Conservation (phyloP, 2,329 filamentous ascomycete species). For the Pestalotiopsis sp. region DNA sequence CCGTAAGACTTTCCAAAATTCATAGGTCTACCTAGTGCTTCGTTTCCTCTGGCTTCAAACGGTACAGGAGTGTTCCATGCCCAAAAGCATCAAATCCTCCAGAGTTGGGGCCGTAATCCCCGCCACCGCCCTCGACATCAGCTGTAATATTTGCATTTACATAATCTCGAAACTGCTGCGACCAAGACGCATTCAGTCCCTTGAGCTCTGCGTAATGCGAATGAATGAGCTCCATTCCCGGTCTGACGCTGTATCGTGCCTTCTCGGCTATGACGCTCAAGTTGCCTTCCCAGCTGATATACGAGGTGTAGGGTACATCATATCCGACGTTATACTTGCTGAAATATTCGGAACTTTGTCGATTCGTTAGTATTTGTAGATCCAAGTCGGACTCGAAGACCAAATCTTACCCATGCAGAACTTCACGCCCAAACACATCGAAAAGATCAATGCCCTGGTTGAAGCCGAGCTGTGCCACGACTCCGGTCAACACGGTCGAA, state of each 20-base stretch:
- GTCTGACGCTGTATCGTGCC: slow-evolving; percentile 36
- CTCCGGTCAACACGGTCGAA: slow-evolving; percentile 41
- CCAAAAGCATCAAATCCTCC: slow-evolving; percentile 44
- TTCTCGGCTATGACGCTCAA: slow-evolving; percentile 35
- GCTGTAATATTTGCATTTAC: slow-evolving; percentile 29
- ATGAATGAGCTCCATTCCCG: slow-evolving; percentile 42
- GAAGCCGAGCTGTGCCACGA: slow-evolving; percentile 42
- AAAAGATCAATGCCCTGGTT: slow-evolving; percentile 47
- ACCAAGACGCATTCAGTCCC: slow-evolving; percentile 38
- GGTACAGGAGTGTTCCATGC: slow-evolving; percentile 32
- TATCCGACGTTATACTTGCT: slow-evolving; percentile 45
- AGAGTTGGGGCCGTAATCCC: slow-evolving; percentile 42
- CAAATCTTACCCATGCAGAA: slow-evolving; percentile 25
- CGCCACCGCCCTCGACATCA: slow-evolving; percentile 47
- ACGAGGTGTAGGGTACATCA: slow-evolving; percentile 44
- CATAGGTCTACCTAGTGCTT: too few relatives aligned
- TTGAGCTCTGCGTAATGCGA: slow-evolving; percentile 42
- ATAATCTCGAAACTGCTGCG: slow-evolving; percentile 37
- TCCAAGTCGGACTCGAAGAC: too few relatives aligned
- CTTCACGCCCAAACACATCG: slow-evolving; percentile 31
- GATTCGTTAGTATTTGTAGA: background rate
- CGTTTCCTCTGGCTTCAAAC: slow-evolving; percentile 11
- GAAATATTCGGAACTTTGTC: slow-evolving; percentile 36
- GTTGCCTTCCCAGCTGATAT: slow-evolving; percentile 39
- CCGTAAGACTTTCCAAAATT: too few relatives aligned